phyloP scores from a whole-genome alignment of 495 filamentous ascomycete species.

The Penicillium salamii region DNA sequence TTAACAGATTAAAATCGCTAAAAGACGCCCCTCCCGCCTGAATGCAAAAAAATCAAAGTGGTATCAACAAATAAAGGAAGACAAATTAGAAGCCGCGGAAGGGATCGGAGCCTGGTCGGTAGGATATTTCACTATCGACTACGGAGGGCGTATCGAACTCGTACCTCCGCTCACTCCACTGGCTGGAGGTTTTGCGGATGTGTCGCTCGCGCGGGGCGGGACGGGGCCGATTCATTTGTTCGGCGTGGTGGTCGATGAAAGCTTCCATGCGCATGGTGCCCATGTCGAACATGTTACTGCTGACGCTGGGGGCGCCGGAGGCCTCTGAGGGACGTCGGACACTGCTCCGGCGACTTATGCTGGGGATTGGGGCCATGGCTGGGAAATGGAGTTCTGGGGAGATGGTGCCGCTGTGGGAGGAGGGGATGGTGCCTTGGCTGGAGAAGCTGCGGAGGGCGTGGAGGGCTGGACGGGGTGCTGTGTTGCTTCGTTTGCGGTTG shows the following conservation, averaged over 20 bases:
- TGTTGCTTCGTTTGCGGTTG: conserved; percentile 81
- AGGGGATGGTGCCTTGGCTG: conserved; percentile 50
- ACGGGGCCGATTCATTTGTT: conserved; percentile 32
- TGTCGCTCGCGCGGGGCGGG: conserved; percentile 22
- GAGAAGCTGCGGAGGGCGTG: conserved; percentile 68
- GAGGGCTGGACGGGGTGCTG: conserved; percentile 57
- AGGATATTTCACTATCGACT: conserved; percentile 31
- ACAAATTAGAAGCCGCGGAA: conserved; percentile 37
- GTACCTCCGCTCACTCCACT: conserved; percentile 34
- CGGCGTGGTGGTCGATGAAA: conserved; percentile 54
- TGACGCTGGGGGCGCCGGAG: conserved; percentile 29
- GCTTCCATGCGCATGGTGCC: conserved; percentile 97
- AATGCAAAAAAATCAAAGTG: neutral
- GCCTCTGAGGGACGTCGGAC: conserved; percentile 42
- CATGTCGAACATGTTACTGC: conserved; percentile 56
- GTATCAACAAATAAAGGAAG: neutral
- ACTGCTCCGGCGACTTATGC: conserved; percentile 40
- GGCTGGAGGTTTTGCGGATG: conserved; percentile 33
- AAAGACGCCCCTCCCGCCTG: too few relatives aligned
- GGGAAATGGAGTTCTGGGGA: conserved; percentile 58
- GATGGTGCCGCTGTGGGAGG: conserved; percentile 38
- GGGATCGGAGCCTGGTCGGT: conserved; percentile 32
- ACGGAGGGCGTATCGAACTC: conserved; percentile 32
- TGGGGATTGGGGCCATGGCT: conserved; percentile 14
- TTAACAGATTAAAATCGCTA: neutral